These are phyloP conservation scores for Sistotremastrum niveocremeum DNA, from an alignment of 768 basidiomycete genomes.

Conservation along the genomic window DNA sequence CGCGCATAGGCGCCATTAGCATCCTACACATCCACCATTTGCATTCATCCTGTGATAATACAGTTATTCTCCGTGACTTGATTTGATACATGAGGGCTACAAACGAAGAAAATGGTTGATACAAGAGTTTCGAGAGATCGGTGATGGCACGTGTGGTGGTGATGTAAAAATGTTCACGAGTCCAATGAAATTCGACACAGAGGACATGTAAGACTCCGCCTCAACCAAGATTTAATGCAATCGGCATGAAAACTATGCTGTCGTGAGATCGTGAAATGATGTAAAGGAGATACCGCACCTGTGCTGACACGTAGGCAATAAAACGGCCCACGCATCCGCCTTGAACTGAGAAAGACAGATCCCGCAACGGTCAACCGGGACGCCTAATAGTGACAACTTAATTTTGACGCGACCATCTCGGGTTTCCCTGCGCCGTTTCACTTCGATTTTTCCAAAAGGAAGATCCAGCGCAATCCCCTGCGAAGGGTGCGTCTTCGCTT, in stretches of 20 bases:
- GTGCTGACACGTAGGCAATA: conserved; percentile 50
- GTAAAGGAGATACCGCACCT: conserved; percentile 19
- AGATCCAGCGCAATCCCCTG: conserved; percentile 7
- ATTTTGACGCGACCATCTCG: conserved; percentile 57
- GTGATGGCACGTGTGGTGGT: too few relatives aligned
- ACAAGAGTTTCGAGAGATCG: too few relatives aligned
- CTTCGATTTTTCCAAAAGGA: conserved; percentile 27
- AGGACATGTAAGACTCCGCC: conserved; percentile 36
- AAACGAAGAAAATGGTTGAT: too few relatives aligned
- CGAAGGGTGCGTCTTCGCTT: conserved; percentile 20
- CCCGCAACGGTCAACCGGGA: conserved; percentile 53
- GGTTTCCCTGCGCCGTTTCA: conserved; percentile 44
- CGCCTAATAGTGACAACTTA: conserved; percentile 51
- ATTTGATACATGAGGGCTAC: too few relatives aligned
- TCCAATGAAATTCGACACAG: conserved; percentile 41
- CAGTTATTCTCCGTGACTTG: too few relatives aligned
- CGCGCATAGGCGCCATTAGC: too few relatives aligned
- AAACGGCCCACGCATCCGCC: conserved; percentile 37
- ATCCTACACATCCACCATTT: too few relatives aligned
- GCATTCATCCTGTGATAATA: too few relatives aligned
- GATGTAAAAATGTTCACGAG: background rate
- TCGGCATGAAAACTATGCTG: background rate
- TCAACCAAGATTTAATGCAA: conserved; percentile 11
- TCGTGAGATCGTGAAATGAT: conserved; percentile 1
- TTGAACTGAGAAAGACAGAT: conserved; percentile 64